Percentiles rank a stretch among this genome's conserved stretches.
Conservation (phyloP, 2,329 filamentous ascomycete species). For the Cyclaneusma minus region DNA sequence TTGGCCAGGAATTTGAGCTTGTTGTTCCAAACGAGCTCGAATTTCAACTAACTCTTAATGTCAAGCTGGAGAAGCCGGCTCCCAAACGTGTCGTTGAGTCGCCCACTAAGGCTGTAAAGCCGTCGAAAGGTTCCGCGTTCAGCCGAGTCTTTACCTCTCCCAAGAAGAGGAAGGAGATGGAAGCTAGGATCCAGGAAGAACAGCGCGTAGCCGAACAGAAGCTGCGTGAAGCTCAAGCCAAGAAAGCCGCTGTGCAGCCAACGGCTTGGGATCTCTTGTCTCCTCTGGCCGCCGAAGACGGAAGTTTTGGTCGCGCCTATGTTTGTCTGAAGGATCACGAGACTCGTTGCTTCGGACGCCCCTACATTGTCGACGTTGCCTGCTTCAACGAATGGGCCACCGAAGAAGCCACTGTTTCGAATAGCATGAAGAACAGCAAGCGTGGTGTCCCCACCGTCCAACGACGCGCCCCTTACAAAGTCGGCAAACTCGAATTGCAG, state of each 20-base stretch:
- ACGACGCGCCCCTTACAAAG: slow-evolving; percentile 84
- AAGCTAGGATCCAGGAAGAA: slow-evolving; percentile 67
- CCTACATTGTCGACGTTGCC: slow-evolving; percentile 73
- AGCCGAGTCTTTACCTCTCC: slow-evolving; percentile 86
- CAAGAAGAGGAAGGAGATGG: slow-evolving; percentile 91
- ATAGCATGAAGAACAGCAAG: slow-evolving; percentile 93
- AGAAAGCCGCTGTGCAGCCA: slow-evolving; percentile 45
- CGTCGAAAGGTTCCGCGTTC: slow-evolving; percentile 72
- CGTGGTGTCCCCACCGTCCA: slow-evolving; percentile 54
- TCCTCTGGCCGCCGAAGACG: slow-evolving; percentile 75
- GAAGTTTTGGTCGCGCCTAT: slow-evolving; percentile 87
- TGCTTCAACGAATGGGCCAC: slow-evolving; percentile 99
- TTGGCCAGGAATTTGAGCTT: slow-evolving; percentile 95
- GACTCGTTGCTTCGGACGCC: slow-evolving; percentile 71
- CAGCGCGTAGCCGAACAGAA: slow-evolving; percentile 49
- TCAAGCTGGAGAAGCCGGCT: slow-evolving; percentile 75
- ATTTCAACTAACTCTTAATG: slow-evolving; percentile 93
- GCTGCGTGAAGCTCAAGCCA: slow-evolving; percentile 47
- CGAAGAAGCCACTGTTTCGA: slow-evolving; percentile 63
- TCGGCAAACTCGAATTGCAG: slow-evolving; percentile 88
- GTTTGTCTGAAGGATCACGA: slow-evolving; percentile 91
- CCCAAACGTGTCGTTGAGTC: slow-evolving; percentile 36
- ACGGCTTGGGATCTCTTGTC: slow-evolving; percentile 78
- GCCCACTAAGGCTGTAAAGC: slow-evolving; percentile 46
- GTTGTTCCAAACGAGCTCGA: slow-evolving; percentile 96